Evolutionary conservation across 1,284 basidiomycete genomes (phyloP).

Genomic region (Pseudozyma sp.): DNA sequence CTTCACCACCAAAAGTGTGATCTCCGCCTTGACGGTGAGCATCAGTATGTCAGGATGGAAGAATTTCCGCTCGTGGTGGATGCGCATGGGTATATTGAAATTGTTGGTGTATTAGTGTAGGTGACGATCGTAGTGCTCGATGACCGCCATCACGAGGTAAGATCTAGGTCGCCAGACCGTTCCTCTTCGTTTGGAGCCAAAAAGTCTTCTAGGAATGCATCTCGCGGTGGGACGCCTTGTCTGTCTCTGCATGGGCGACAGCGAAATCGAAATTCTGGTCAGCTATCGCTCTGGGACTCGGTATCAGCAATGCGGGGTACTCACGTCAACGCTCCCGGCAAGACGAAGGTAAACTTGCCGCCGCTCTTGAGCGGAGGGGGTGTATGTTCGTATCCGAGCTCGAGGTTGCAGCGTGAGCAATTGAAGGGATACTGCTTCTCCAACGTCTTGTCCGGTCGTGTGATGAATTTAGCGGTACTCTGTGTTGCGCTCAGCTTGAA

Average conservation of each 20-base stretch:
- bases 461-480: constrained; percentile 37
- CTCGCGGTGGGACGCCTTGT: constrained; percentile 46
- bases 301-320: constrained; percentile 7
- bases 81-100: neutral
- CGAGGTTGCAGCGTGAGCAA: constrained; percentile 59
- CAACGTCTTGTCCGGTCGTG: constrained; percentile 43
- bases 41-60: too few species aligned
- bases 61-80: too few species aligned
- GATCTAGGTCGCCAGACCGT: neutral
- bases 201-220: constrained; percentile 39
- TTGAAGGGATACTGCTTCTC: constrained; percentile 62
- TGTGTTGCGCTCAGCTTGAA: constrained; percentile 65
- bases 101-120: neutral
- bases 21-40: too few species aligned
- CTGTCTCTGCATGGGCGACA: constrained; percentile 15
- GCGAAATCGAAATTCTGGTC: neutral
- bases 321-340: constrained; percentile 60
- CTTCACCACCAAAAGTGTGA: too few species aligned
- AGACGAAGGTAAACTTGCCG: constrained; percentile 59
- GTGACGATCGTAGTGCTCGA: too few species aligned
- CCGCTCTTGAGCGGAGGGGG: constrained; percentile 65
- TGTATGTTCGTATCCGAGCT: constrained; percentile 63
- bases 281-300: neutral
- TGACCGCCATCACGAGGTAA: neutral
- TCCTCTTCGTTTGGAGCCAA: constrained; percentile 4